Evolutionary conservation across 2,329 filamentous ascomycete genomes (phyloP).

Genomic region (Aureobasidium subglaciale): DNA sequence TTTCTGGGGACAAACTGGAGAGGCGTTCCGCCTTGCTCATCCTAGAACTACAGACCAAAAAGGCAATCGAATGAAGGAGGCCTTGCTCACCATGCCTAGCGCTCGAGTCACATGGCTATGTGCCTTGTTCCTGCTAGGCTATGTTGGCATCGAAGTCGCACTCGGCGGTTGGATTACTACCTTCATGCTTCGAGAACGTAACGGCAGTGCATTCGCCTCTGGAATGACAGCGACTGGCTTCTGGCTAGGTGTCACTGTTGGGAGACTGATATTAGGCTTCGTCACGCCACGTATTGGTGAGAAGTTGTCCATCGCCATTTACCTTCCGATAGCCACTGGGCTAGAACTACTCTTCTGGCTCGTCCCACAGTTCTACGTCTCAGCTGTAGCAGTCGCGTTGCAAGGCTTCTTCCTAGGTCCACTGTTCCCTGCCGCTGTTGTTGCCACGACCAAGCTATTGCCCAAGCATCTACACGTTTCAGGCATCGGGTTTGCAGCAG

Average conservation of each 20-base stretch:
- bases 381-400: constrained; percentile 62
- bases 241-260: constrained; percentile 75
- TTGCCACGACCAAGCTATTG: constrained; percentile 66
- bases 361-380: constrained; percentile 67
- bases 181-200: constrained; percentile 75
- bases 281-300: constrained; percentile 68
- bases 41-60: constrained; percentile 36
- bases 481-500: constrained; percentile 74
- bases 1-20: constrained; percentile 59
- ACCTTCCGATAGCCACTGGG: constrained; percentile 56
- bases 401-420: constrained; percentile 77
- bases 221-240: constrained; percentile 74
- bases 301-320: constrained; percentile 52
- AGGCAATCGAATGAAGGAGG: constrained; percentile 46
- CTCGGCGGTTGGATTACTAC: constrained; percentile 71
- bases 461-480: constrained; percentile 67
- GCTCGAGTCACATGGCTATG: constrained; percentile 64
- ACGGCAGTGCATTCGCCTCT: constrained; percentile 61
- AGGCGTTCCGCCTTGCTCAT: constrained; percentile 48
- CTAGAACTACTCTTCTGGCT: constrained; percentile 75
- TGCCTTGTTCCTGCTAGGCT: constrained; percentile 66
- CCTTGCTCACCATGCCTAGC: constrained; percentile 38
- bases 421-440: constrained; percentile 67
- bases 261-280: constrained; percentile 66
- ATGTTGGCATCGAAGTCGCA: constrained; percentile 50